phyloP scores from a whole-genome alignment of 1,139 yeast species.

The Taphrina communis region DNA sequence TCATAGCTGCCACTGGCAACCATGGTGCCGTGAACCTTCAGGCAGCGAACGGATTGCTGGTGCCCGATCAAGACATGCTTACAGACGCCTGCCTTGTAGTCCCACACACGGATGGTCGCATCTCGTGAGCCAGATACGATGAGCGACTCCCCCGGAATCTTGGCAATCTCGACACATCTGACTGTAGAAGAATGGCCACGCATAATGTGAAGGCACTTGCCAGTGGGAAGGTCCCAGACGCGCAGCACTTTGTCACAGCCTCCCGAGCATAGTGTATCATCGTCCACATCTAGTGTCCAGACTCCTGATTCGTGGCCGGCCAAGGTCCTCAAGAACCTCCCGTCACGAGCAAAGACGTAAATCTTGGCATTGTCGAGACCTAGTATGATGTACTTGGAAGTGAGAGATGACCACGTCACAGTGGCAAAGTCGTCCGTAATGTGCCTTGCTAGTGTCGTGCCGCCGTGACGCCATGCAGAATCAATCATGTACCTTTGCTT shows the following conservation, averaged over 20 bases:
- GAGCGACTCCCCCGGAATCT: constrained; percentile 51
- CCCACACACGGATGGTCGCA: constrained; percentile 86
- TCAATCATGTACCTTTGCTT: constrained; percentile 55
- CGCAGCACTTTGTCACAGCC: constrained; percentile 90
- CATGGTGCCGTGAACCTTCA: constrained; percentile 82
- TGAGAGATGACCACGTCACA: constrained; percentile 53
- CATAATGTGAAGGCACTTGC: constrained; percentile 81
- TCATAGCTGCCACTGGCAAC: constrained; percentile 92
- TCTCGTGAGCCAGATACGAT: constrained; percentile 93
- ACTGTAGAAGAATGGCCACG: constrained; percentile 95
- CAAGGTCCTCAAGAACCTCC: constrained; percentile 59
- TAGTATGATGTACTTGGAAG: constrained; percentile 53
- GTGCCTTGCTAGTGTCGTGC: constrained; percentile 54
- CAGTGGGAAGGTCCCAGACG: constrained; percentile 82
- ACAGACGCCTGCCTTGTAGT: constrained; percentile 67
- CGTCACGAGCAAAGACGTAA: constrained; percentile 62
- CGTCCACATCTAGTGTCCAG: constrained; percentile 92
- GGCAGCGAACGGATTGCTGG: constrained; percentile 83
- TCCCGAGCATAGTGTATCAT: constrained; percentile 81
- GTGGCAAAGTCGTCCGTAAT: constrained; percentile 53
- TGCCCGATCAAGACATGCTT: constrained; percentile 84
- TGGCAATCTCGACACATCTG: constrained; percentile 88
- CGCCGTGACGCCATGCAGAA: constrained; percentile 56
- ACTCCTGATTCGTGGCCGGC: constrained; percentile 97
- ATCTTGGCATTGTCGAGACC: constrained; percentile 57